These are phyloP conservation scores for Trametes cingulata DNA, from an alignment of 768 basidiomycete genomes.

Conservation along the genomic window DNA sequence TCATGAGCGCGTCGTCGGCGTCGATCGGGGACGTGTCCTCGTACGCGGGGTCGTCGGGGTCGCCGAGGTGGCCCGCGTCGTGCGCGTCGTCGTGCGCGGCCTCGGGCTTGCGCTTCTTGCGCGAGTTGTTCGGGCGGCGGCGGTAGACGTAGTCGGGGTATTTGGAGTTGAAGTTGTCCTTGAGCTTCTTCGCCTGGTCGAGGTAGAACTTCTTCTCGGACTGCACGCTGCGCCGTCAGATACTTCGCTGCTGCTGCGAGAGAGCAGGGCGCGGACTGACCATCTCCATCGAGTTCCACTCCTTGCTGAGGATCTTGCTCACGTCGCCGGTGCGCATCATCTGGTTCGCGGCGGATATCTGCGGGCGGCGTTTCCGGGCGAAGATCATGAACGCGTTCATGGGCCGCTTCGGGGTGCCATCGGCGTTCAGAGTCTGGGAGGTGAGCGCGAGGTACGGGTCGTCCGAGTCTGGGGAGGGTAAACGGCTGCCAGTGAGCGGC, in stretches of 20 bases:
- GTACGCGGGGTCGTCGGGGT: slow-evolving; percentile 35
- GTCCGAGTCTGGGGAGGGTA: slow-evolving; percentile 29
- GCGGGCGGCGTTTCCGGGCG: slow-evolving; percentile 76
- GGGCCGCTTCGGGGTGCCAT: slow-evolving; percentile 86
- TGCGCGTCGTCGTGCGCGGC: slow-evolving; percentile 30
- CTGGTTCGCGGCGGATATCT: slow-evolving; percentile 85
- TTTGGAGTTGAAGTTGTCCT: slow-evolving; percentile 81
- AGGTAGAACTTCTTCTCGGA: slow-evolving; percentile 85
- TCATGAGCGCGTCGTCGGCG: slow-evolving; percentile 25
- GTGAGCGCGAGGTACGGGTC: slow-evolving; percentile 55
- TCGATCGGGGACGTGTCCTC: slow-evolving; percentile 46
- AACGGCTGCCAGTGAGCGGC: background rate
- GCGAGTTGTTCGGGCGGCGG: slow-evolving; percentile 84
- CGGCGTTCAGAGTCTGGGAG: slow-evolving; percentile 78
- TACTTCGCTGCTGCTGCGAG: slow-evolving; percentile 6
- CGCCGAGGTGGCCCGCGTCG: slow-evolving; percentile 34
- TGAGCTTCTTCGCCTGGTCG: slow-evolving; percentile 81
- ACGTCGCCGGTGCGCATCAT: slow-evolving; percentile 90
- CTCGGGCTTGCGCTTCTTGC: slow-evolving; percentile 56
- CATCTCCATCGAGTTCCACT: slow-evolving; percentile 81
- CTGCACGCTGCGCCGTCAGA: slow-evolving; percentile 37
- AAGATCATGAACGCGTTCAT: slow-evolving; percentile 98
- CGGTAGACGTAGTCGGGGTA: slow-evolving; percentile 92
- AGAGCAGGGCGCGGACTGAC: slow-evolving; percentile 42
- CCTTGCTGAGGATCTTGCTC: slow-evolving; percentile 82